Evolutionary conservation across 2,329 filamentous ascomycete species (phyloP).

Genomic region (Stylonectria norvegica): DNA sequence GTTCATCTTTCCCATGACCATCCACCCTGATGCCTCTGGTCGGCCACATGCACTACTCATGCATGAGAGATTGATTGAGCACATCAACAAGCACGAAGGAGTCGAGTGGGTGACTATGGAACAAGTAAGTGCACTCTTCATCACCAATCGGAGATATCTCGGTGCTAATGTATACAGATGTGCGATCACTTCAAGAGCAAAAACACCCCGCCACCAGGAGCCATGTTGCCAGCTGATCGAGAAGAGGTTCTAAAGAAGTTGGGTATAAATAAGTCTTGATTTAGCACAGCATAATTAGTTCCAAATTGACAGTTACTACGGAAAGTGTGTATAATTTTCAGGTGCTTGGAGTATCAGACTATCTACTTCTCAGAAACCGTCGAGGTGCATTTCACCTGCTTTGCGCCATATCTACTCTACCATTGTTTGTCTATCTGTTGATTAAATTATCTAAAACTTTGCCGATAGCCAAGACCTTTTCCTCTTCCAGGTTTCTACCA

Average conservation of each 20-base stretch:
- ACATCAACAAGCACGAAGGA: constrained; percentile 60
- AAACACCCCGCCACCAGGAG: constrained; percentile 55
- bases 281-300: neutral
- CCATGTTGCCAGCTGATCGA: constrained; percentile 53
- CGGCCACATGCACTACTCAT: constrained; percentile 69
- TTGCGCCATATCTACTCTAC: too few species aligned
- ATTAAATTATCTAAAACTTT: constrained; percentile 11
- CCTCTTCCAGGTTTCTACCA: constrained; percentile 50
- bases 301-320: too few species aligned
- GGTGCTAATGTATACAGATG: constrained; percentile 38
- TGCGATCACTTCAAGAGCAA: constrained; percentile 68
- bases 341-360: too few species aligned
- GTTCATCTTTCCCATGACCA: constrained; percentile 74
- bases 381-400: too few species aligned
- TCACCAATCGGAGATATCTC: too few species aligned
- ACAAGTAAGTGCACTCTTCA: constrained; percentile 42
- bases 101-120: constrained; percentile 68
- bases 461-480: constrained; percentile 42
- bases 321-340: too few species aligned
- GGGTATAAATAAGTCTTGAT: neutral
- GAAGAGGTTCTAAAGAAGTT: constrained; percentile 17
- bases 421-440: too few species aligned
- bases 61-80: constrained; percentile 64
- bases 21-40: constrained; percentile 71
- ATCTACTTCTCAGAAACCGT: too few species aligned